Evolutionary conservation across 805 yeast genomes (phyloP), one percentile per base, ranked within the genome.

Genomic region (Ogataea pini): DNA sequence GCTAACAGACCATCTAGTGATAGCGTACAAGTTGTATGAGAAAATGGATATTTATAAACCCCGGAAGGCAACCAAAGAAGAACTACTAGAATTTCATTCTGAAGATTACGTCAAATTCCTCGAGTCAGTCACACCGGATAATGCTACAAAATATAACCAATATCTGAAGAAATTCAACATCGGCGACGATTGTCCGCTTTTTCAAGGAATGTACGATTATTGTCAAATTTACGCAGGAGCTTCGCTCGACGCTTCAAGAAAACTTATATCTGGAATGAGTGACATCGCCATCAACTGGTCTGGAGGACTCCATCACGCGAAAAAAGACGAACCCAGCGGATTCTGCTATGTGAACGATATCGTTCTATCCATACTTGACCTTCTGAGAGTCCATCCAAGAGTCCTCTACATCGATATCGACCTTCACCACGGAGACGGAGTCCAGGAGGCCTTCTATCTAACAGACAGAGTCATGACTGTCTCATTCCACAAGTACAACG

Each of bases 371-470:
- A 89, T 91, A 36, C 73, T 92, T 52, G 89, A 92, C 64, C 74
- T 92, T 36, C 72, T 92, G 51, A 73, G 97, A 45, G 89, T 88
- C 55, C 96, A 91, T 68, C 94, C 96, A 36, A 78, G 98, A 55
- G 97, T 92, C 7, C 74, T 92, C 64, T 92, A 92, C 65, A 87
- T 92, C 46, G 98, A 92, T 68, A 91, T 90, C 48, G 98, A 92
- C 67, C 79, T 92, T 12, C 98, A 92, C 67, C 98, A 92, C 63
- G 98, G 98, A 38, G 98, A 92, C 68, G 98, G 98, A 55, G 98
- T 92, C 16, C 96, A 92, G 67, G 98, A 92, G 68, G 97, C 97
- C 1, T 92, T 92, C 63, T 88, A 92, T 70, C 80, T 94, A 14
- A 88, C 97, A 1, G 98, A 91, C 67, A 73, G 98, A 51, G 98